Conservation (phyloP, 164 flowering plant species). For the Tetracentron sinense region DNA sequence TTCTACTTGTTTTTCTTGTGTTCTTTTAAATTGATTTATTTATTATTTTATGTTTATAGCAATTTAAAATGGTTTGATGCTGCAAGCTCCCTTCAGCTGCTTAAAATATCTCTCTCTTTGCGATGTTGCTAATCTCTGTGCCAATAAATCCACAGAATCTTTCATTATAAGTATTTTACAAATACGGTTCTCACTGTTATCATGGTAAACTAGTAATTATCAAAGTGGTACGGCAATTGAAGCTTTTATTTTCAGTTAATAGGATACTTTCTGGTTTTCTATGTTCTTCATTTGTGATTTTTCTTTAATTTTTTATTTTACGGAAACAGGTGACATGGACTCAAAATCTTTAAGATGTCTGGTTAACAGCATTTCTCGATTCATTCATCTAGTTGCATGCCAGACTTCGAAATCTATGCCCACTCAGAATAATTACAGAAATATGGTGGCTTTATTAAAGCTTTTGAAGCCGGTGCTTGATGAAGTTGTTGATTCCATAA, state of each 20-base stretch:
- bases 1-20: too few relatives aligned
- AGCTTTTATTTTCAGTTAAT: neutral
- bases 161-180: too few relatives aligned
- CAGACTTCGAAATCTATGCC: slow-evolving; percentile 42
- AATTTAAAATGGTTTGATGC: too few relatives aligned
- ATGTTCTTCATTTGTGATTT: too few relatives aligned
- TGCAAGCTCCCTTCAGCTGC: too few relatives aligned
- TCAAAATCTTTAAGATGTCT: slow-evolving; percentile 49
- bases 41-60: too few relatives aligned
- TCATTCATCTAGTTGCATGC: slow-evolving; percentile 73
- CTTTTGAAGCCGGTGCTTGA: slow-evolving; percentile 75
- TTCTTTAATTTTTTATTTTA: slow-evolving; percentile 4
- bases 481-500: slow-evolving; percentile 47
- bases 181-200: neutral
- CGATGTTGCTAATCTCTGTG: too few relatives aligned
- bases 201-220: neutral
- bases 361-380: slow-evolving; percentile 78
- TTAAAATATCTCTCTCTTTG: too few relatives aligned
- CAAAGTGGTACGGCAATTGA: neutral
- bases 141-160: too few relatives aligned
- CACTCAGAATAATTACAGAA: slow-evolving; percentile 43
- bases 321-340: slow-evolving; percentile 65
- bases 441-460: slow-evolving; percentile 47
- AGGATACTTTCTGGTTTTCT: neutral
- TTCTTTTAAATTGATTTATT: too few relatives aligned